Percentiles rank a stretch among this genome's conserved stretches.
Conservation (phyloP, 495 filamentous ascomycete species). For the Talaromyces wortmannii region DNA sequence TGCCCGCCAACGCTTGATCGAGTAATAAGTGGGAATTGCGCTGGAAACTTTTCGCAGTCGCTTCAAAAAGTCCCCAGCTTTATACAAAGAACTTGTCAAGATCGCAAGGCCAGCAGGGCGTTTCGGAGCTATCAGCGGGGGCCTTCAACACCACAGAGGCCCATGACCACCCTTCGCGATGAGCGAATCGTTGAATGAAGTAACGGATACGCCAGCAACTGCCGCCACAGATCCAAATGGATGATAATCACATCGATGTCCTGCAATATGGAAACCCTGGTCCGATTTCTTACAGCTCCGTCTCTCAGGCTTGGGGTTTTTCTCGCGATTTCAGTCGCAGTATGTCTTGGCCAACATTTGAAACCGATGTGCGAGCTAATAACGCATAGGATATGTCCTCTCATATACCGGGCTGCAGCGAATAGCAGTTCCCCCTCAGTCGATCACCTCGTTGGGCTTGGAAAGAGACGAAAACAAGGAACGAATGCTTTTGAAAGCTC, state of each 20-base stretch:
- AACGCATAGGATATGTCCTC: constrained; percentile 15
- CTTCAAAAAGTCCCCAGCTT: too few relatives aligned
- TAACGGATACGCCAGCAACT: neutral
- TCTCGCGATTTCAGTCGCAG: constrained; percentile 24
- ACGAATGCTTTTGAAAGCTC: constrained; percentile 15
- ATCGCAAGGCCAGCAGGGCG: too few relatives aligned
- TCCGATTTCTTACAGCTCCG: constrained; percentile 44
- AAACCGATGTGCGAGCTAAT: constrained; percentile 7
- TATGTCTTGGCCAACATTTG: constrained; percentile 8
- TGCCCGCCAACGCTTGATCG: neutral
- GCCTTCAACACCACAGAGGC: neutral
- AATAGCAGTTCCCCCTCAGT: constrained; percentile 16
- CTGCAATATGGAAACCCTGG: constrained; percentile 64
- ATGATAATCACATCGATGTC: constrained; percentile 42
- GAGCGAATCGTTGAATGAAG: neutral
- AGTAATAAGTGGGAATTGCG: too few relatives aligned
- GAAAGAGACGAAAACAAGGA: constrained; percentile 6
- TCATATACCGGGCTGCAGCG: constrained; percentile 27
- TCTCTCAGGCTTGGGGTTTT: constrained; percentile 52
- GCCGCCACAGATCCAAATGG: constrained; percentile 44
- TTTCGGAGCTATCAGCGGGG: too few relatives aligned
- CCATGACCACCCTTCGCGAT: constrained; percentile 1
- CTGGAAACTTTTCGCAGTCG: too few relatives aligned
- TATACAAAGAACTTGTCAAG: too few relatives aligned
- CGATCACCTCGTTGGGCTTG: constrained; percentile 7